Percentiles rank a stretch among this genome's conserved stretches.
phyloP scores from a whole-genome alignment of 495 filamentous ascomycete species.

The Lineolata rhizophorae region DNA sequence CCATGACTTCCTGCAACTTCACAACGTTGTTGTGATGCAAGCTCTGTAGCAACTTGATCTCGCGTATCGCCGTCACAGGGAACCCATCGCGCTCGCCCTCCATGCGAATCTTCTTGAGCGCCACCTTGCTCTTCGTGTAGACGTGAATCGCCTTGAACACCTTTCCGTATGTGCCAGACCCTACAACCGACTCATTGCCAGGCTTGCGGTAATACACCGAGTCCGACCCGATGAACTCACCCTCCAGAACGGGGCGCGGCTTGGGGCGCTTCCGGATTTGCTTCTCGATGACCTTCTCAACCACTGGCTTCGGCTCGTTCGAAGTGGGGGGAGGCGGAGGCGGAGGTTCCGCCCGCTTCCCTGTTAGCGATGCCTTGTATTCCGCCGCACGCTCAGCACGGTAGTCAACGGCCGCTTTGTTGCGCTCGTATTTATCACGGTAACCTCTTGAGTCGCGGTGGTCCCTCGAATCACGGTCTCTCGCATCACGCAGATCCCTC shows the following conservation, averaged over 20 bases:
- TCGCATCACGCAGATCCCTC: no score
- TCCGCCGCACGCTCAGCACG: constrained; percentile 16
- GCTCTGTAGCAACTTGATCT: constrained; percentile 90
- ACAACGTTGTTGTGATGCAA: constrained; percentile 86
- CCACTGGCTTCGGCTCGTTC: no score
- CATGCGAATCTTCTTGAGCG: constrained; percentile 86
- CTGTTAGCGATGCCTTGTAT: constrained; percentile 14
- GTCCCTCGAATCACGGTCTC: constrained; percentile 12
- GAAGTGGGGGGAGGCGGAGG: constrained; percentile 20
- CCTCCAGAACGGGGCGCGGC: constrained; percentile 41
- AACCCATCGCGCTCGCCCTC: constrained; percentile 96
- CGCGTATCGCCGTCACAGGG: constrained; percentile 86
- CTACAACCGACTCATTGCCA: constrained; percentile 83
- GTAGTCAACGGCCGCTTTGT: constrained; percentile 19
- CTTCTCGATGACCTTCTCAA: constrained; percentile 49
- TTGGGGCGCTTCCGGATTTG: constrained; percentile 39
- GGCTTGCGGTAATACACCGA: constrained; percentile 85
- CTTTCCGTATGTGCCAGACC: constrained; percentile 87
- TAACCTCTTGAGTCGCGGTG: constrained; percentile 2
- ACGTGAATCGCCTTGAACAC: constrained; percentile 97
- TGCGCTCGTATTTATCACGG: constrained; percentile 15
- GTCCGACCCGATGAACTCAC: constrained; percentile 52
- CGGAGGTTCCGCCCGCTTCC: no score
- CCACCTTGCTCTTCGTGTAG: constrained; percentile 75
- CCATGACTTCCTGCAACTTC: constrained; percentile 83